Conservation (phyloP, 75 land plant species). For the Picea glauca region DNA sequence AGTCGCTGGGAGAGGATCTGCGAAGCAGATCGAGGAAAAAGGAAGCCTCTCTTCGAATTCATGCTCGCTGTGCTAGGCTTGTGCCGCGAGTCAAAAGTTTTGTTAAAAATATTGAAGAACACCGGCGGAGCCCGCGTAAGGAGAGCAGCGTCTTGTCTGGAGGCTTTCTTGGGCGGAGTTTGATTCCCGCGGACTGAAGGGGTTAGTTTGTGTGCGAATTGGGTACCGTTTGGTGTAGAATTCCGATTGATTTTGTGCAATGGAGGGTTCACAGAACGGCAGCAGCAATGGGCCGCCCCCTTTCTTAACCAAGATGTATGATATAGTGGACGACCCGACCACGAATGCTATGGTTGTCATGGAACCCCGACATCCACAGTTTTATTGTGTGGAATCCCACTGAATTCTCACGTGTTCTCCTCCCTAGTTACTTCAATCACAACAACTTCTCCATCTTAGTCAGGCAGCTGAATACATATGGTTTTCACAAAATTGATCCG, state of each 20-base stretch:
- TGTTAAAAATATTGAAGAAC: slow-evolving; percentile 40
- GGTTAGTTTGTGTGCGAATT: slow-evolving; percentile 12
- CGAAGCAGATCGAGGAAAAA: no score
- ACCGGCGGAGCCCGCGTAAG: slow-evolving; percentile 12
- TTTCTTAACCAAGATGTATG: slow-evolving; percentile 22
- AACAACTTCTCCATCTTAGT: slow-evolving; percentile 27
- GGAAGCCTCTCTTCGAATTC: slow-evolving; percentile 5
- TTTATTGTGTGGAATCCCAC: slow-evolving; percentile 24
- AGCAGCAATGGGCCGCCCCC: slow-evolving; percentile 20
- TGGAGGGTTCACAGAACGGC: no score
- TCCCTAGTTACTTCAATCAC: slow-evolving; percentile 22
- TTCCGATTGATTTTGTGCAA: no score
- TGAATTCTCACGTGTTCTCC: slow-evolving; percentile 12
- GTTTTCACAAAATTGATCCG: slow-evolving; percentile 48
- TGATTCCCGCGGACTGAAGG: no score
- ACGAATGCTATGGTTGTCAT: slow-evolving; percentile 15
- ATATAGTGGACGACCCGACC: slow-evolving; percentile 21
- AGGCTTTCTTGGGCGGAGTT: no score
- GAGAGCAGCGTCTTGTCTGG: not conserved
- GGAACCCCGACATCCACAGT: slow-evolving; percentile 9
- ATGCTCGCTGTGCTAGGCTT: slow-evolving; percentile 37
- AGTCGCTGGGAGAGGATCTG: no score
- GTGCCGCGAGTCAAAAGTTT: slow-evolving; percentile 46
- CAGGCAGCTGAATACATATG: slow-evolving; percentile 30
- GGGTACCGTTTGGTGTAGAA: no score